These are phyloP conservation scores for Penicillium arizonense DNA, from an alignment of 495 filamentous ascomycete genomes.

Conservation along the genomic window DNA sequence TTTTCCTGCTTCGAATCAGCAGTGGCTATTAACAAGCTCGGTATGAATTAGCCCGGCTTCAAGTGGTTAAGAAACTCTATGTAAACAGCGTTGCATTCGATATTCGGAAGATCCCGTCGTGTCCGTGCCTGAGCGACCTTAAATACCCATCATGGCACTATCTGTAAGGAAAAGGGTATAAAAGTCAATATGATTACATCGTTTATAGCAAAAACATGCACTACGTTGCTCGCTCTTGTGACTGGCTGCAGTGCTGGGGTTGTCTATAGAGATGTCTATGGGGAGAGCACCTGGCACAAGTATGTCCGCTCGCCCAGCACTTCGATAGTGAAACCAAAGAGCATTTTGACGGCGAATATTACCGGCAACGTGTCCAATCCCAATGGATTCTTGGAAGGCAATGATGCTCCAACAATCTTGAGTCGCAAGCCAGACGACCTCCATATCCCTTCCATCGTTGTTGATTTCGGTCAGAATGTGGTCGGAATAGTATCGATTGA, in stretches of 20 bases:
- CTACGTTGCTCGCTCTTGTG: no score
- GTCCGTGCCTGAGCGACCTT: no score
- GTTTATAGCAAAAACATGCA: no score
- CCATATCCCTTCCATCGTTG: constrained; percentile 21
- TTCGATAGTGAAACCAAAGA: constrained; percentile 5
- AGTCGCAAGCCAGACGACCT: constrained; percentile 3
- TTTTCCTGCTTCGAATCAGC: no score
- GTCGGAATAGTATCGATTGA: constrained; percentile 32
- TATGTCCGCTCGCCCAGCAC: constrained; percentile 11
- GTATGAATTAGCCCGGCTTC: no score
- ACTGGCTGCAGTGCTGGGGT: neutral
- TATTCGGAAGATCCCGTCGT: no score
- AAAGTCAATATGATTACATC: no score
- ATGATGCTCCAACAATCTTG: constrained; percentile 6
- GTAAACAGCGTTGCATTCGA: no score
- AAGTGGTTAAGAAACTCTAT: no score
- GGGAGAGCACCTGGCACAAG: constrained; percentile 3
- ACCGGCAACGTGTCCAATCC: neutral
- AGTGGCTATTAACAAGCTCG: no score
- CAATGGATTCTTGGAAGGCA: neutral
- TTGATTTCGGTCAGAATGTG: constrained; percentile 47
- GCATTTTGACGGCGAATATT: constrained; percentile 2
- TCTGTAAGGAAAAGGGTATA: no score
- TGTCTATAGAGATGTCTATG: neutral
- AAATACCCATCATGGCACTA: no score